Evolutionary conservation across 1,284 basidiomycete genomes (phyloP).

Genomic region (Hemileia vastatrix): DNA sequence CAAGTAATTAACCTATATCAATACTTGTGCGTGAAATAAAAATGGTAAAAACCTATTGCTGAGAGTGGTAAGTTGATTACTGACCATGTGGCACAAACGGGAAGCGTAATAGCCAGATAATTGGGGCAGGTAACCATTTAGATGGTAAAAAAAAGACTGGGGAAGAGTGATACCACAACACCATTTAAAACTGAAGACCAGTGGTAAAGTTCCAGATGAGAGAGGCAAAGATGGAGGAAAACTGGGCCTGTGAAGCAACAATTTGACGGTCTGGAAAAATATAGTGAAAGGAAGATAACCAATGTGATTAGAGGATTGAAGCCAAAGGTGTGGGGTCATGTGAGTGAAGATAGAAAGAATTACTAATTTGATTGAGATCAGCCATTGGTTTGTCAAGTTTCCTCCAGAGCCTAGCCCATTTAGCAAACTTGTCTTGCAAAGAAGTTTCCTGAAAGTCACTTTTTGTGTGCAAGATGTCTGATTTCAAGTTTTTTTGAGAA

Average conservation of each 20-base stretch:
- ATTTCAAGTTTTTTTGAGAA: constrained; percentile 61
- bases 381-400: constrained; percentile 85
- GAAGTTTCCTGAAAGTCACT: constrained; percentile 78
- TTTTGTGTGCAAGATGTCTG: constrained; percentile 66
- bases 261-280: constrained; percentile 57
- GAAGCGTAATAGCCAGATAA: constrained; percentile 14
- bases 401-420: constrained; percentile 89
- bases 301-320: constrained; percentile 3
- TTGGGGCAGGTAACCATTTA: constrained; percentile 57
- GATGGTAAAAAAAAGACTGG: constrained; percentile 84
- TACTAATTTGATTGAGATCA: constrained; percentile 77
- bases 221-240: constrained; percentile 63
- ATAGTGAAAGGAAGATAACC: constrained; percentile 5
- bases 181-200: constrained; percentile 67
- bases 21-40: too few relatives aligned
- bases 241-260: constrained; percentile 56
- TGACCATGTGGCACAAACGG: constrained; percentile 18
- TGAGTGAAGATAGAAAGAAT: constrained; percentile 12
- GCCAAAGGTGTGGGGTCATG: constrained; percentile 11
- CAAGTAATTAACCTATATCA: too few relatives aligned
- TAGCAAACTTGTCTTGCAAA: constrained; percentile 94
- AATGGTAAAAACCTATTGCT: too few relatives aligned
- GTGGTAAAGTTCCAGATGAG: constrained; percentile 71
- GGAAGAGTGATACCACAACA: constrained; percentile 75
- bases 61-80: too few relatives aligned